A percentile compares a stretch with the other conserved stretches of the same genome.
Evolutionary conservation across 768 basidiomycete species (phyloP).

Genomic region (Boletus insuetus): DNA sequence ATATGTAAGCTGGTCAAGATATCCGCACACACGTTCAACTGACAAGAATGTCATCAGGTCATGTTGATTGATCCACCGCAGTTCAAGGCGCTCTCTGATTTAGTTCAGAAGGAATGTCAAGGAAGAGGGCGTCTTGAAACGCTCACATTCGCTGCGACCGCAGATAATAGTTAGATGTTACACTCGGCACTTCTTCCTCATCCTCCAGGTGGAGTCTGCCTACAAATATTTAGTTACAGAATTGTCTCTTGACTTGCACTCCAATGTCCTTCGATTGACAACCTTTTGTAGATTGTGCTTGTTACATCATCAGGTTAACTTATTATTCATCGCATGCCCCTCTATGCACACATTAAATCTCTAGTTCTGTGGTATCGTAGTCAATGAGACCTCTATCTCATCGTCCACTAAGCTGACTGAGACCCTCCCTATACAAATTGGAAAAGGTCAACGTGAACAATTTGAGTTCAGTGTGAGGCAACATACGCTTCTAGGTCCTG

Average conservation of each 20-base stretch:
- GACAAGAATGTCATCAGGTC: conserved; percentile 48
- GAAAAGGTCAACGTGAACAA: background rate
- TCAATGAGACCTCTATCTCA: conserved; percentile 23
- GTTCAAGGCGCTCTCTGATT: conserved; percentile 85
- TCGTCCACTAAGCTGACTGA: conserved; percentile 18
- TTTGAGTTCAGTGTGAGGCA: background rate
- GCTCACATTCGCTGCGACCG: conserved; percentile 65
- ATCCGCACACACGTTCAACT: conserved; percentile 2
- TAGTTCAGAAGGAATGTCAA: conserved; percentile 89
- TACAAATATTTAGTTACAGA: background rate
- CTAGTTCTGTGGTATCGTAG: conserved; percentile 13
- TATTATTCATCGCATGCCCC: background rate
- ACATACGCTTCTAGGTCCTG: conserved; percentile 64
- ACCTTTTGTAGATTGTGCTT: background rate
- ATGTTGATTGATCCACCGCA: conserved; percentile 92
- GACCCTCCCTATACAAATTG: conserved; percentile 16
- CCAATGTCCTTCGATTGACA: background rate
- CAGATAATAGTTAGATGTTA: conserved; percentile 26
- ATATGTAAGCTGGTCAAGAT: conserved; percentile 53
- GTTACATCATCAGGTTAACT: background rate
- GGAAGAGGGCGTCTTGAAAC: conserved; percentile 87
- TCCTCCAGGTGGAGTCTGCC: background rate
- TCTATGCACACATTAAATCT: background rate
- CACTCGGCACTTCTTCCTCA: background rate
- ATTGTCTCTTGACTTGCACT: background rate